phyloP scores from a whole-genome alignment of 139 green algal genomes.

The Raphidocelis subcapitata region DNA sequence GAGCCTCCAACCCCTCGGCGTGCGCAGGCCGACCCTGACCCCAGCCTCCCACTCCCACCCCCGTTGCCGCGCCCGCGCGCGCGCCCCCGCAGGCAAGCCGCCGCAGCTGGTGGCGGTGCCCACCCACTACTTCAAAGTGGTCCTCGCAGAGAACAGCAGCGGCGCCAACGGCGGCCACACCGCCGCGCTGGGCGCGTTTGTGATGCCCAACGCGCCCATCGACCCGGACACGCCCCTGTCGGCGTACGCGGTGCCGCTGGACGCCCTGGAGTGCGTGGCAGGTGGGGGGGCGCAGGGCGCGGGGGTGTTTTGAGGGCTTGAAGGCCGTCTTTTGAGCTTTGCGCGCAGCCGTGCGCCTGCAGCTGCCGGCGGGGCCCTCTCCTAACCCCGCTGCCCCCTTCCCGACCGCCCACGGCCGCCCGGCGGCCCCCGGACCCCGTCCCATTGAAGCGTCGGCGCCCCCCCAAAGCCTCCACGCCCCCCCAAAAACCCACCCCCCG shows the following conservation, averaged over 20 bases:
- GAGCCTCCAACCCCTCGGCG: no score
- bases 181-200: constrained; percentile 74
- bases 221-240: constrained; percentile 66
- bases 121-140: constrained; percentile 92
- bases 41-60: background rate
- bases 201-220: constrained; percentile 82
- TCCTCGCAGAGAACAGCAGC: constrained; percentile 38
- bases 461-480: no score
- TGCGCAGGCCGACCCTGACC: background rate
- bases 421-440: no score
- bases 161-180: constrained; percentile 12
- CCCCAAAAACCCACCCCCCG: background rate
- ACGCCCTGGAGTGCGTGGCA: constrained; percentile 68
- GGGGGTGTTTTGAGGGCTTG: background rate
- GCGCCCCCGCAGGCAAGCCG: constrained; percentile 52
- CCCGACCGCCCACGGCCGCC: no score
- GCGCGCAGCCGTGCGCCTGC: no score
- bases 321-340: background rate
- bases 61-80: background rate
- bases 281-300: constrained; percentile 29
- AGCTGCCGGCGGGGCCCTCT: no score
- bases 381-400: no score
- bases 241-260: constrained; percentile 75
- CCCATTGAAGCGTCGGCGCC: no score
- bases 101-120: constrained; percentile 83